A percentile compares a stretch with the other conserved stretches of the same genome.
Evolutionary conservation across 2,329 filamentous ascomycete species (phyloP).

Genomic region (Talaromyces sp.): DNA sequence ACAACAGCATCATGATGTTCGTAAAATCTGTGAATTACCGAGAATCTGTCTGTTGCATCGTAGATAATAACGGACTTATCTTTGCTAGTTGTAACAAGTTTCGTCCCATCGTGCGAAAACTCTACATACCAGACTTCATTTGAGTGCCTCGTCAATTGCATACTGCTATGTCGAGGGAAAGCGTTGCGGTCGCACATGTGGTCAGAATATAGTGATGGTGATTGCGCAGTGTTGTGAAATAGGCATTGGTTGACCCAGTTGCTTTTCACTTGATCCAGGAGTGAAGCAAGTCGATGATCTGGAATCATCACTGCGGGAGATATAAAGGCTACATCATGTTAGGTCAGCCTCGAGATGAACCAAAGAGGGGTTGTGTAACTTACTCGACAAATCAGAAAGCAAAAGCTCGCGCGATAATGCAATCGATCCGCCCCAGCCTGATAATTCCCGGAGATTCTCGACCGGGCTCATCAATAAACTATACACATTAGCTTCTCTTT

Average conservation of each 20-base stretch:
- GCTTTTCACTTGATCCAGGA: slow-evolving; percentile 80
- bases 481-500: neutral
- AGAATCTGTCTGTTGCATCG: slow-evolving; percentile 65
- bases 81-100: slow-evolving; percentile 76
- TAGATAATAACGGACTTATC: slow-evolving; percentile 77
- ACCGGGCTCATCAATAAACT: slow-evolving; percentile 86
- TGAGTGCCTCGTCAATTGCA: slow-evolving; percentile 68
- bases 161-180: slow-evolving; percentile 70
- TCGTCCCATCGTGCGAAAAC: slow-evolving; percentile 83
- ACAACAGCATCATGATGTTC: slow-evolving; percentile 70
- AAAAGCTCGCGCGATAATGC: slow-evolving; percentile 71
- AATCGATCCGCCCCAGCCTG: slow-evolving; percentile 78
- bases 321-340: slow-evolving; percentile 64
- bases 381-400: slow-evolving; percentile 80
- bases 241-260: slow-evolving; percentile 78
- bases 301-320: slow-evolving; percentile 97
- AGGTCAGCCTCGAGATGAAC: neutral
- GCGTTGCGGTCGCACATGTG: slow-evolving; percentile 76
- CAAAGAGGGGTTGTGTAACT: slow-evolving; percentile 29
- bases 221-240: slow-evolving; percentile 77
- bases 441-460: slow-evolving; percentile 71
- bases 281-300: slow-evolving; percentile 75
- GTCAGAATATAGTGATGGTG: slow-evolving; percentile 84
- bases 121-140: slow-evolving; percentile 90
- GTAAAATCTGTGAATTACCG: slow-evolving; percentile 58